Conservation (phyloP, 2,329 filamentous ascomycete species). For the Leptographium galeiforme region DNA sequence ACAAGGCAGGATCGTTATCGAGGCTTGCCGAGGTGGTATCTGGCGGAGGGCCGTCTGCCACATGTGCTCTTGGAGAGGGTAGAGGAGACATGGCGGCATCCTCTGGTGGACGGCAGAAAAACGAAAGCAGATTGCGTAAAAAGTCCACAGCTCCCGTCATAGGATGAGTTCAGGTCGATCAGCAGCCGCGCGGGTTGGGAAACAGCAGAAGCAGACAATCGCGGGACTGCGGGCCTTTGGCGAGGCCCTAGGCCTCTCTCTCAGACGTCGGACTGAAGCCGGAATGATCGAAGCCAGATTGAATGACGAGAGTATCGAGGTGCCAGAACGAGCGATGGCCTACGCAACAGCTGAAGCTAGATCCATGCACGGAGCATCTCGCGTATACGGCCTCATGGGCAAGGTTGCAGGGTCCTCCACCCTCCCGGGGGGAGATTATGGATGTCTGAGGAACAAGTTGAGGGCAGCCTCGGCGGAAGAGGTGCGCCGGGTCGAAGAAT, state of each 20-base stretch:
- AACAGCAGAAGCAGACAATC: background rate
- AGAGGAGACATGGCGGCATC: slow-evolving; percentile 1
- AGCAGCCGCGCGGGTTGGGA: background rate
- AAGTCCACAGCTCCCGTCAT: background rate
- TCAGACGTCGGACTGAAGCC: background rate
- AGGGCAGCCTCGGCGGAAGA: background rate
- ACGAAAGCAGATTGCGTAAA: background rate
- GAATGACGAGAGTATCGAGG: background rate
- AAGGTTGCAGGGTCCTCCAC: background rate
- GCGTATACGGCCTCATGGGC: background rate
- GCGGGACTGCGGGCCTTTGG: background rate
- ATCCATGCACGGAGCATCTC: background rate
- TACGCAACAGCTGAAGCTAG: background rate
- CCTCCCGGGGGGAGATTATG: background rate
- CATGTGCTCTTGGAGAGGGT: background rate
- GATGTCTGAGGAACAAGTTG: no score
- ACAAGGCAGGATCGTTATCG: background rate
- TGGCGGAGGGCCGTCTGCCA: background rate
- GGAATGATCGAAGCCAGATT: background rate
- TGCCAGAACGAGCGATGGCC: background rate
- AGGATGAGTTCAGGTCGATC: background rate
- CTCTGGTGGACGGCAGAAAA: background rate
- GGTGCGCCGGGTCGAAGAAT: background rate
- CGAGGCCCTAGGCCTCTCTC: background rate
- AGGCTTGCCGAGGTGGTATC: background rate